phyloP scores from a whole-genome alignment of 768 basidiomycete genomes.

The Collybia mongolica region DNA sequence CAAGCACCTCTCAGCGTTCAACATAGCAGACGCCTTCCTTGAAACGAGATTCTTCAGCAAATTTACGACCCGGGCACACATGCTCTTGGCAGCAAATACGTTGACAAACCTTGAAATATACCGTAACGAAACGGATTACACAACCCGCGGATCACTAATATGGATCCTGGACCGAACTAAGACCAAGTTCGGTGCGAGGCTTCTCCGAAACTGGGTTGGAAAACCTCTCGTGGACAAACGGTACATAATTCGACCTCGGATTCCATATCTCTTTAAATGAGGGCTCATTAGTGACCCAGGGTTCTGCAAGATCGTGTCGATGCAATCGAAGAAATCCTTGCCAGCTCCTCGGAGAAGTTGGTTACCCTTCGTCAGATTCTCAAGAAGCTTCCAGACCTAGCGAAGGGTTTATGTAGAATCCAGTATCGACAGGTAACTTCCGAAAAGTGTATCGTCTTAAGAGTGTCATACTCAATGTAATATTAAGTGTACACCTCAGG shows the following conservation, averaged over 20 bases:
- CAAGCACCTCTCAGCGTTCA: constrained; percentile 69
- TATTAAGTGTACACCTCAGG: constrained; percentile 75
- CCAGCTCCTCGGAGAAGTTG: constrained; percentile 59
- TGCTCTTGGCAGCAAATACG: constrained; percentile 90
- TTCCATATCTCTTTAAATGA: not conserved
- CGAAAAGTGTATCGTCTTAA: not conserved
- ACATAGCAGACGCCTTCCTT: constrained; percentile 73
- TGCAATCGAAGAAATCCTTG: constrained; percentile 80
- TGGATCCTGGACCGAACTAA: constrained; percentile 85
- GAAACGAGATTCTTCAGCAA: constrained; percentile 76
- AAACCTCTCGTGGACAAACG: constrained; percentile 73
- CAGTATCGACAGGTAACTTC: constrained; percentile 84
- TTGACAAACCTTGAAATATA: constrained; percentile 91
- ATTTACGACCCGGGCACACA: constrained; percentile 76
- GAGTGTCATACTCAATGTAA: not conserved
- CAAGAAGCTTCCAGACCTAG: constrained; percentile 80
- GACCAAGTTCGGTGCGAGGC: constrained; percentile 85
- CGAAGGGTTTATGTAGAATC: constrained; percentile 81
- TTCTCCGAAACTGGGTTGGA: constrained; percentile 85
- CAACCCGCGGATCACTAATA: constrained; percentile 72
- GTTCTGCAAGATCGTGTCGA: constrained; percentile 74
- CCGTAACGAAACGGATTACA: constrained; percentile 82
- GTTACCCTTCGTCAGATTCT: constrained; percentile 68
- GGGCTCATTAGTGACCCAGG: constrained; percentile 33
- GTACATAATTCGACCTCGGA: constrained; percentile 31